Evolutionary conservation across 2,329 filamentous ascomycete genomes (phyloP).

Genomic region (Fusarium dimerum): DNA sequence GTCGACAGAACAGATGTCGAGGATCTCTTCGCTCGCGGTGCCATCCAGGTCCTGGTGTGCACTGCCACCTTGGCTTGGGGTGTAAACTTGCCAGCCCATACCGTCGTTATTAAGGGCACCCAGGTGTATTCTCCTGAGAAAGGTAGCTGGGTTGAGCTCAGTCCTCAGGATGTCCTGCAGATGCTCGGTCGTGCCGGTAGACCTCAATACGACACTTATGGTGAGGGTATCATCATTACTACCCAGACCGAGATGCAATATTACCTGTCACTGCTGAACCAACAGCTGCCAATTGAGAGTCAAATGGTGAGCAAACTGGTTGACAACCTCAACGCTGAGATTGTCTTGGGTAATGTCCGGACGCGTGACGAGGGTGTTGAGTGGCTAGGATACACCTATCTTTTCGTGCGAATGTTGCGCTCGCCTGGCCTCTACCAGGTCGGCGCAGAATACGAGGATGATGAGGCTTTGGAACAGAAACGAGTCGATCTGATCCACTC

Average conservation of each 20-base stretch:
- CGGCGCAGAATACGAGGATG: conserved; percentile 91
- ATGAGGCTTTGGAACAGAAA: conserved; percentile 90
- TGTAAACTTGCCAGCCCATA: conserved; percentile 96
- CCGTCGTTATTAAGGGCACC: conserved; percentile 98
- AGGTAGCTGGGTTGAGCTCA: conserved; percentile 97
- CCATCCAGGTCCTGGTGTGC: conserved; percentile 93
- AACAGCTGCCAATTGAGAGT: conserved; percentile 96
- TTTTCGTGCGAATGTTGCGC: conserved; percentile 96
- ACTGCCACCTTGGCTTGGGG: conserved; percentile 99
- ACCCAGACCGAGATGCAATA: conserved; percentile 95
- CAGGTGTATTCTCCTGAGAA: conserved; percentile 98
- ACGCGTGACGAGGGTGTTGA: conserved; percentile 96
- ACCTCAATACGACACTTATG: conserved; percentile 96
- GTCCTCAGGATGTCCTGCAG: conserved; percentile 94
- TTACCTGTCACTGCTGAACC: conserved; percentile 93
- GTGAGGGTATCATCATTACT: conserved; percentile 98
- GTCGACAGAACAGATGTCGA: conserved; percentile 95
- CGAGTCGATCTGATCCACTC: conserved; percentile 97
- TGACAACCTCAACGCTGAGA: conserved; percentile 94
- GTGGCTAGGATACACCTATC: conserved; percentile 97
- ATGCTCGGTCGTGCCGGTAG: conserved; percentile 98
- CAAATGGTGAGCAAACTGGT: conserved; percentile 91
- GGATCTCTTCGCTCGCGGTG: conserved; percentile 87
- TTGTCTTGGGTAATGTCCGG: conserved; percentile 91
- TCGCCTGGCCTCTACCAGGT: conserved; percentile 95